Percentiles rank a stretch among this genome's conserved stretches.
Evolutionary conservation across 495 filamentous ascomycete species (phyloP).

Genomic region (Polyplosphaeria fusca): DNA sequence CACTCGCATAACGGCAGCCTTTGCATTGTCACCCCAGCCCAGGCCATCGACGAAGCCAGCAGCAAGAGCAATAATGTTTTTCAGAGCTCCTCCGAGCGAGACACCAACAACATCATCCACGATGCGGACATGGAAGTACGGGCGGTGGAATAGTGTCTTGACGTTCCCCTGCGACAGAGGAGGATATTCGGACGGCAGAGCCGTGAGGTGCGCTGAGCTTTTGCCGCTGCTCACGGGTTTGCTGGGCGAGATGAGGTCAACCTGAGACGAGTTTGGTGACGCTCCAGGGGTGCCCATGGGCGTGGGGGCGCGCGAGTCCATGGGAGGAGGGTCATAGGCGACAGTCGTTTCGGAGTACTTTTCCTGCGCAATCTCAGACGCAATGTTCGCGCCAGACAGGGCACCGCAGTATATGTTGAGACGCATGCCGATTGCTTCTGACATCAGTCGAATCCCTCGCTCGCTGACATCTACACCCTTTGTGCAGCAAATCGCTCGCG

Average conservation of each 20-base stretch:
- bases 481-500: conserved; percentile 93
- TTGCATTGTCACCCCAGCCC: conserved; percentile 97
- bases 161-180: conserved; percentile 75
- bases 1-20: conserved; percentile 94
- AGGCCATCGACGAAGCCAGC: conserved; percentile 94
- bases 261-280: conserved; percentile 53
- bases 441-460: conserved; percentile 79
- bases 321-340: conserved; percentile 88
- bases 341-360: conserved; percentile 97
- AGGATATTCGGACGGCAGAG: conserved; percentile 75
- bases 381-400: conserved; percentile 94
- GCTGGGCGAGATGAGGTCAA: conserved; percentile 62
- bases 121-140: conserved; percentile 95
- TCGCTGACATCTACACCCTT: conserved; percentile 92
- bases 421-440: conserved; percentile 85
- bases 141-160: conserved; percentile 85
- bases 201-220: conserved; percentile 54
- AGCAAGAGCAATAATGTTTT: conserved; percentile 94
- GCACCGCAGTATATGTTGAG: conserved; percentile 97
- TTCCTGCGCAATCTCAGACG: conserved; percentile 88
- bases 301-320: conserved; percentile 70
- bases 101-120: conserved; percentile 92
- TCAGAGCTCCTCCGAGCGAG: conserved; percentile 90
- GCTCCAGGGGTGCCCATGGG: conserved; percentile 58
- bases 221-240: conserved; percentile 57